Percentiles rank a stretch among this genome's conserved stretches.
Conservation (phyloP, 2,329 filamentous ascomycete species). For the Alternaria sp. region DNA sequence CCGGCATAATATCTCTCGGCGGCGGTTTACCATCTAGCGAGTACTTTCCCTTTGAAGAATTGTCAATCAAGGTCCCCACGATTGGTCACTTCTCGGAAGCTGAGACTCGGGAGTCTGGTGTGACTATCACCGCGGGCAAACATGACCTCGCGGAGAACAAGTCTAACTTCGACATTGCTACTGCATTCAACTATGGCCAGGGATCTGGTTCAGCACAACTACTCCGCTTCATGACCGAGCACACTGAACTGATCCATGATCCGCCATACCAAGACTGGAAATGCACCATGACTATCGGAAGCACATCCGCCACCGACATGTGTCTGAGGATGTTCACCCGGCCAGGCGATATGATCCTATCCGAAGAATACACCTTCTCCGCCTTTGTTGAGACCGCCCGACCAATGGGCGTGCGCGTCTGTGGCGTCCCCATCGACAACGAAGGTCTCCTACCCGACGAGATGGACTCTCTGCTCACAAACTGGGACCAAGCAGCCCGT, state of each 20-base stretch:
- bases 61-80: conserved; percentile 75
- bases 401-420: conserved; percentile 67
- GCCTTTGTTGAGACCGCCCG: conserved; percentile 72
- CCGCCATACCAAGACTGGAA: conserved; percentile 93
- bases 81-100: conserved; percentile 74
- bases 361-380: conserved; percentile 91
- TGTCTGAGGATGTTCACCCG: conserved; percentile 80
- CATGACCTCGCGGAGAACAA: conserved; percentile 76
- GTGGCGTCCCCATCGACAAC: conserved; percentile 69
- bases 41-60: conserved; percentile 88
- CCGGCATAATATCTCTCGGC: conserved; percentile 88
- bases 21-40: conserved; percentile 88
- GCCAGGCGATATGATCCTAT: conserved; percentile 78
- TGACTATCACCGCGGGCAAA: conserved; percentile 74
- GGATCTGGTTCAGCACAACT: conserved; percentile 85
- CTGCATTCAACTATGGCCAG: conserved; percentile 93
- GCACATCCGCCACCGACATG: conserved; percentile 85
- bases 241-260: conserved; percentile 87
- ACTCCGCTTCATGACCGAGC: conserved; percentile 89
- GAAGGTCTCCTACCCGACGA: conserved; percentile 68
- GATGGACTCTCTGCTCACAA: conserved; percentile 68
- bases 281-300: conserved; percentile 82
- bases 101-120: conserved; percentile 67
- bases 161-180: conserved; percentile 75
- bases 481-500: conserved; percentile 65